phyloP scores from a whole-genome alignment of 495 filamentous ascomycete genomes.

The Hamigera avellanea region DNA sequence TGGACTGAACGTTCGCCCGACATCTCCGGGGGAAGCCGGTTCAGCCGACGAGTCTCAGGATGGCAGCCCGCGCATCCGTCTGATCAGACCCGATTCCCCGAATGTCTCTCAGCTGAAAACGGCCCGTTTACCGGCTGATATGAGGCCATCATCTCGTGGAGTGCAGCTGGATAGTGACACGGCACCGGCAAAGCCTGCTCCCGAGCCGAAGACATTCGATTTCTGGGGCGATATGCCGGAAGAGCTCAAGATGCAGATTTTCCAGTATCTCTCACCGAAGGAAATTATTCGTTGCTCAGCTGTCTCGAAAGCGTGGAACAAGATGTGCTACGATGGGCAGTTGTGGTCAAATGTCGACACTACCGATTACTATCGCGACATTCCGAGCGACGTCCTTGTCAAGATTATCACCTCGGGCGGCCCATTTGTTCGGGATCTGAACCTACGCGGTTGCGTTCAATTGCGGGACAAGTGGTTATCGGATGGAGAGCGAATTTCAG shows the following conservation, averaged over 20 bases:
- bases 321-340: slow-evolving; percentile 90
- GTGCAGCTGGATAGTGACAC: slow-evolving; percentile 24
- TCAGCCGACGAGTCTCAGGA: slow-evolving; percentile 20
- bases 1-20: slow-evolving; percentile 42
- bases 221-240: slow-evolving; percentile 73
- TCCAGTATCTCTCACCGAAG: slow-evolving; percentile 64
- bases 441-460: slow-evolving; percentile 66
- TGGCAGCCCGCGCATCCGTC: slow-evolving; percentile 37
- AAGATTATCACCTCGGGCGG: slow-evolving; percentile 79
- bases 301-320: slow-evolving; percentile 72
- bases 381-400: slow-evolving; percentile 69
- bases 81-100: slow-evolving; percentile 29
- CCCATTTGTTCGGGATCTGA: slow-evolving; percentile 83
- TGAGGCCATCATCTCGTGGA: slow-evolving; percentile 38
- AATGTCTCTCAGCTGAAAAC: slow-evolving; percentile 21
- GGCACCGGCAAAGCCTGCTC: slow-evolving; percentile 8
- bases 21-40: slow-evolving; percentile 49
- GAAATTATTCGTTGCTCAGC: slow-evolving; percentile 73
- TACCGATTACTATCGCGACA: slow-evolving; percentile 74
- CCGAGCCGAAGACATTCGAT: slow-evolving; percentile 41
- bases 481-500: slow-evolving; percentile 55
- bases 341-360: slow-evolving; percentile 80
- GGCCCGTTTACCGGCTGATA: slow-evolving; percentile 53
- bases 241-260: slow-evolving; percentile 70
- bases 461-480: slow-evolving; percentile 68